phyloP scores from a whole-genome alignment of 306 rosid genomes.

The Alnus glutinosa region DNA sequence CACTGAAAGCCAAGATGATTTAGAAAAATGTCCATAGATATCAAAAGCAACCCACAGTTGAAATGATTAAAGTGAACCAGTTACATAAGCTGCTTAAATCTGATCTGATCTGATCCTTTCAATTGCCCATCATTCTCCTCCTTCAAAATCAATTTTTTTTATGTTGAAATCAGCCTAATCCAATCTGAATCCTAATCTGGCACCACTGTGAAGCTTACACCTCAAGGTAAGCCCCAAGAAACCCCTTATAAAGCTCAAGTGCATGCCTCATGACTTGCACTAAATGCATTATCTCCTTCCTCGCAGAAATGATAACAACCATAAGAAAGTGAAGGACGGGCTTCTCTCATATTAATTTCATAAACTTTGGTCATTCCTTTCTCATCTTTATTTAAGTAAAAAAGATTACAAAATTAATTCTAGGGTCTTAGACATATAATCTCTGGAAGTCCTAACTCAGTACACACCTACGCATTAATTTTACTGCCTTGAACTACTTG shows the following conservation, averaged over 20 bases:
- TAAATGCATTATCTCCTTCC: not conserved
- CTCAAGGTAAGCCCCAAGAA: not conserved
- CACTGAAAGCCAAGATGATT: not conserved
- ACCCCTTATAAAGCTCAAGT: not conserved
- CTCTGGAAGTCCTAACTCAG: not conserved
- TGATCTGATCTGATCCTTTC: not conserved
- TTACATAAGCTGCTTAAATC: not conserved
- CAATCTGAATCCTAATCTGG: not conserved
- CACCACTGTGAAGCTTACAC: not conserved
- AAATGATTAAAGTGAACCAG: not conserved
- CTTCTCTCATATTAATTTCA: not conserved
- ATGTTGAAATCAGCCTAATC: conserved; percentile 1
- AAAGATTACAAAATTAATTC: not conserved
- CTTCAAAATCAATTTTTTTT: not conserved
- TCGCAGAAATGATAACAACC: not conserved
- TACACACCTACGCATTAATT: not conserved
- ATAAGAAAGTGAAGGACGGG: not conserved
- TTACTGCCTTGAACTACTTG: not conserved
- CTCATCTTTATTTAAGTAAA: not conserved
- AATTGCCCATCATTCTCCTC: not conserved
- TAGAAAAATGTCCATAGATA: not conserved
- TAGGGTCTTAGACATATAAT: not conserved
- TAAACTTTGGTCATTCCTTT: not conserved
- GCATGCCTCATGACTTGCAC: not conserved
- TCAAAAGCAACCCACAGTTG: not conserved